A percentile compares a stretch with the other conserved stretches of the same genome.
phyloP scores from a whole-genome alignment of 78 protist species.

The Dictyostelium brefeldianum region DNA sequence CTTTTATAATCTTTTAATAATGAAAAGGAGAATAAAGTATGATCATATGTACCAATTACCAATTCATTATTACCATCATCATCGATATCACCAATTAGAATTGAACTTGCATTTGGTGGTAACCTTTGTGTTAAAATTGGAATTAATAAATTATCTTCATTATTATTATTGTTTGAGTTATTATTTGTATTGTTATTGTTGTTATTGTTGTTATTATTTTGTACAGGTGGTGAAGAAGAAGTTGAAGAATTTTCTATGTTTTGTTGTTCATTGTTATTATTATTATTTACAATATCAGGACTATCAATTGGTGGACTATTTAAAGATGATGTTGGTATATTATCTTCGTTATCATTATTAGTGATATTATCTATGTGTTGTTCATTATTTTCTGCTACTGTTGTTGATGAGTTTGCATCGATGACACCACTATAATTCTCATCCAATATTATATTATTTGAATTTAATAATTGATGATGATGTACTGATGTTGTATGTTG shows the following conservation, averaged over 20 bases:
- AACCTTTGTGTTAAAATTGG: slow-evolving; percentile 53
- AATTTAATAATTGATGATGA: neutral
- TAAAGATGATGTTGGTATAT: neutral
- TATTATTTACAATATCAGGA: neutral
- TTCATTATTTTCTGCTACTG: neutral
- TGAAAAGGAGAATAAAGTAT: slow-evolving; percentile 43
- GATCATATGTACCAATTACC: slow-evolving; percentile 73
- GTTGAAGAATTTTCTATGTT: neutral
- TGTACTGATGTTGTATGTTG: neutral
- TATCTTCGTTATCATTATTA: neutral
- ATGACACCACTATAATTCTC: neutral
- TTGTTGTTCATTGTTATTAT: neutral
- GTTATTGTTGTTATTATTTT: neutral
- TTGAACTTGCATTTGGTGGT: slow-evolving; percentile 71
- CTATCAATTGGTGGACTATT: neutral
- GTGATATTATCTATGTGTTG: neutral
- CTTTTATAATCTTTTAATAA: neutral
- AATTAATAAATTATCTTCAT: neutral
- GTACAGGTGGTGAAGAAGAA: neutral
- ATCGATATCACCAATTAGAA: slow-evolving; percentile 61
- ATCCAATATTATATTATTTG: neutral
- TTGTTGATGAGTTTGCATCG: neutral
- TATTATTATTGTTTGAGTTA: neutral
- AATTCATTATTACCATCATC: slow-evolving; percentile 69
- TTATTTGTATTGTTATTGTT: neutral